Evolutionary conservation across 2,329 filamentous ascomycete species (phyloP).

Genomic region (Botrytis sinoallii): DNA sequence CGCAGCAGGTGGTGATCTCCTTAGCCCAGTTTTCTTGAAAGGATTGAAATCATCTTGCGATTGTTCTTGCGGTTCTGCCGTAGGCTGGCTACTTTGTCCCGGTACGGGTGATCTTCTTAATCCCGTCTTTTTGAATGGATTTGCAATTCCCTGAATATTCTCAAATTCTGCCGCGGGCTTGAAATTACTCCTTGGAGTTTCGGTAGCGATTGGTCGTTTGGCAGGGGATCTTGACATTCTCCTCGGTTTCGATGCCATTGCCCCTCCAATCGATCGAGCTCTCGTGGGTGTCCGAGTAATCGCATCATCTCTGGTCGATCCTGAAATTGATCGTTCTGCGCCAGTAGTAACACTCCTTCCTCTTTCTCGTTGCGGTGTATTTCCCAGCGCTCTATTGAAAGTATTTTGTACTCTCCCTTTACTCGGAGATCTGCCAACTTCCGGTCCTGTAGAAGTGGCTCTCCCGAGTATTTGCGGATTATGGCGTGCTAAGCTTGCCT

Average conservation of each 20-base stretch:
- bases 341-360: constrained; percentile 21
- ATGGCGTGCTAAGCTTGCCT: constrained; percentile 58
- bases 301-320: constrained; percentile 5
- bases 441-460: constrained; percentile 33
- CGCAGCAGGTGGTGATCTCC: constrained; percentile 22
- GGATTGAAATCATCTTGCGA: constrained; percentile 21
- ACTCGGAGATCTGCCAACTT: constrained; percentile 37
- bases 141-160: constrained; percentile 20
- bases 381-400: constrained; percentile 30
- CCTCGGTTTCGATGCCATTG: constrained; percentile 32
- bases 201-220: constrained; percentile 22
- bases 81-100: constrained; percentile 15
- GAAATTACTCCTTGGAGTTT: constrained; percentile 18
- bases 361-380: constrained; percentile 22
- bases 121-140: constrained; percentile 35
- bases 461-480: constrained; percentile 57
- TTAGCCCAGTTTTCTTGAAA: constrained; percentile 22
- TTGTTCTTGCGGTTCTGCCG: constrained; percentile 6
- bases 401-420: constrained; percentile 35
- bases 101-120: constrained; percentile 30
- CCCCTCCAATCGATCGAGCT: constrained; percentile 25
- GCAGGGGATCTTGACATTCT: constrained; percentile 33
- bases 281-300: constrained; percentile 20
- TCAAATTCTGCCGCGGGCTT: constrained; percentile 16
- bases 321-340: constrained; percentile 23